These are phyloP conservation scores for Thinopyrum elongatum DNA, from an alignment of 176 grass and related monocot species.

Conservation along the genomic window DNA sequence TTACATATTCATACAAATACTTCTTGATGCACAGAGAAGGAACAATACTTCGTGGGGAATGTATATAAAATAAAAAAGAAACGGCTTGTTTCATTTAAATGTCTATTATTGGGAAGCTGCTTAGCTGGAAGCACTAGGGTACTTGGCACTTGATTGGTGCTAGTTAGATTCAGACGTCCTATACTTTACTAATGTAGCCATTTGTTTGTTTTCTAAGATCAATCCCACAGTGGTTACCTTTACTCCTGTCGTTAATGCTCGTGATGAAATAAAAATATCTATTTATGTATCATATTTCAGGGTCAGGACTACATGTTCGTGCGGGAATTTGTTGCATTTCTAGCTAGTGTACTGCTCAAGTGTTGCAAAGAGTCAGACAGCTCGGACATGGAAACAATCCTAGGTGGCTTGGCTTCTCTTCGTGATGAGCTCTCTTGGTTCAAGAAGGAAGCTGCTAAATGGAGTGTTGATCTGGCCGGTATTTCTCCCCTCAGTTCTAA, in stretches of 20 bases:
- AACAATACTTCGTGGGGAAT: not conserved
- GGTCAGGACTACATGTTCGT: constrained; percentile 13
- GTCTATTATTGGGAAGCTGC: not conserved
- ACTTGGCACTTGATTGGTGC: not conserved
- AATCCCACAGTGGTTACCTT: not conserved
- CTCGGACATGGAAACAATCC: constrained; percentile 72
- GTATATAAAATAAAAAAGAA: not conserved
- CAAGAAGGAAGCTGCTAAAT: constrained; percentile 73
- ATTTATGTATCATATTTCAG: constrained; percentile 10
- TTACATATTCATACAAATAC: too few relatives aligned
- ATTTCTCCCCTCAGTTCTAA: constrained; percentile 59
- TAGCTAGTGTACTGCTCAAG: constrained; percentile 70
- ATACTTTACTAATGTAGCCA: not conserved
- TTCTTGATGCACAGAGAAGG: not conserved
- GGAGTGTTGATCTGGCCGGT: constrained; percentile 53
- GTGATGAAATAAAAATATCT: not conserved
- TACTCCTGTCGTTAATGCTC: not conserved
- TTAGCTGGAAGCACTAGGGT: not conserved
- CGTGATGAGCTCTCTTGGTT: constrained; percentile 77
- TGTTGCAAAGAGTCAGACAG: constrained; percentile 59
- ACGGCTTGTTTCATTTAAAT: not conserved
- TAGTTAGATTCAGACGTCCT: not conserved
- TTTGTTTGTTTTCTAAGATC: not conserved
- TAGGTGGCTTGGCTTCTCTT: constrained; percentile 60
- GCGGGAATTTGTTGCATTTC: constrained; percentile 32